Evolutionary conservation across 179 eudicot species (phyloP).

Genomic region (Amaranthus tricolor): DNA sequence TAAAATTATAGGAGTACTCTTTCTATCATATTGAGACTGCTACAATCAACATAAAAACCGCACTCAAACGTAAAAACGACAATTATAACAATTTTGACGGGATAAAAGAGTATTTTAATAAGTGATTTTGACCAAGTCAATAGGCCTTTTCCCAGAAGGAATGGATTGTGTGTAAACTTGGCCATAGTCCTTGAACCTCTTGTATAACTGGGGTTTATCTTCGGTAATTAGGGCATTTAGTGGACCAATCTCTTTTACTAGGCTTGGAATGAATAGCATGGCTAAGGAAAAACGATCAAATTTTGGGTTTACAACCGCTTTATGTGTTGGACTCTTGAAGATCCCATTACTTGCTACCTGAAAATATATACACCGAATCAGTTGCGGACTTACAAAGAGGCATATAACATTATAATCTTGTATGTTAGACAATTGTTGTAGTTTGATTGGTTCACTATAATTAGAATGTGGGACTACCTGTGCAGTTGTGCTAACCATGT

Average conservation of each 20-base stretch:
- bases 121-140: constrained; percentile 4
- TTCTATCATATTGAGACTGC: no score
- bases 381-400: no score
- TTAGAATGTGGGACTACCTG: no score
- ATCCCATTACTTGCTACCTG: constrained; percentile 50
- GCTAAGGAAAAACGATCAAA: constrained; percentile 41
- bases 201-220: constrained; percentile 32
- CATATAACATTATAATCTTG: neutral
- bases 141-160: constrained; percentile 18
- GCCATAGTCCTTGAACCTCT: constrained; percentile 31
- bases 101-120: neutral
- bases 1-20: no score
- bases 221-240: constrained; percentile 26
- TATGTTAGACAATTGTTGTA: no score
- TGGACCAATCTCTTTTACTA: constrained; percentile 47
- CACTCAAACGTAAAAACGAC: no score
- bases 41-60: no score
- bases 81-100: no score
- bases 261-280: constrained; percentile 33
- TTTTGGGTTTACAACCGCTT: constrained; percentile 38
- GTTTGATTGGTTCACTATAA: no score
- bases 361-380: neutral
- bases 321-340: constrained; percentile 45
- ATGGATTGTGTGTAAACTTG: constrained; percentile 3
- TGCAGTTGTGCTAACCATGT: no score